A percentile compares a stretch with the other conserved stretches of the same genome.
Conservation (phyloP, 768 basidiomycete genomes). For the Wakefieldia striispora region DNA sequence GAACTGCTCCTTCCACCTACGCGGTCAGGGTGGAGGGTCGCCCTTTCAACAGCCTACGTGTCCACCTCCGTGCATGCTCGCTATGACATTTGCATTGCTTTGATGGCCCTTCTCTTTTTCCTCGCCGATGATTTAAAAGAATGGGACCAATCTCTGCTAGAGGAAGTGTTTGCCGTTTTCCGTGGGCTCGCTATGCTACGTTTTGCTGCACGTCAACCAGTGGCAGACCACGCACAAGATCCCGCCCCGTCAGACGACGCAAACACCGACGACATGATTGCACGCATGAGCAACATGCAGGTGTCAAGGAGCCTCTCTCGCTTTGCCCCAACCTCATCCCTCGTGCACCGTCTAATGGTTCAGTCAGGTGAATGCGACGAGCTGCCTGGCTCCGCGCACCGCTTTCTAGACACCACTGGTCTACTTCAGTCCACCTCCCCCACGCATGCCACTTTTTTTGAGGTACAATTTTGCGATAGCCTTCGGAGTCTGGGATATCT, state of each 20-base stretch:
- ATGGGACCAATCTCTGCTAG: constrained; percentile 64
- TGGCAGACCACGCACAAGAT: constrained; percentile 35
- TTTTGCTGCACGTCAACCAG: constrained; percentile 57
- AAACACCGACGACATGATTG: constrained; percentile 60
- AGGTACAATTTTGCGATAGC: constrained; percentile 70
- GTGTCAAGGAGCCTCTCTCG: constrained; percentile 52
- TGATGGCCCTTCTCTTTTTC: constrained; percentile 70
- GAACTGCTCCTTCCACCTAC: constrained; percentile 51
- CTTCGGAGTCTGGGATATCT: constrained; percentile 64
- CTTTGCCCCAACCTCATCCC: constrained; percentile 53
- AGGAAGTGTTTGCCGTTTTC: constrained; percentile 77
- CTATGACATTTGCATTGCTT: constrained; percentile 68
- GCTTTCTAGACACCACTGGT: constrained; percentile 65
- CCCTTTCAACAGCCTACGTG: constrained; percentile 62
- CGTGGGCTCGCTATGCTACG: constrained; percentile 75
- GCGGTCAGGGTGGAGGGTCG: constrained; percentile 59
- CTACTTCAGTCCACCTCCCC: constrained; percentile 68
- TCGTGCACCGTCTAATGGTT: constrained; percentile 60
- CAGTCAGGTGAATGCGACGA: constrained; percentile 47
- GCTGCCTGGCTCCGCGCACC: constrained; percentile 62
- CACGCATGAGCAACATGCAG: constrained; percentile 72
- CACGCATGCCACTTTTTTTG: constrained; percentile 61
- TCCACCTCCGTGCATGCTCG: constrained; percentile 64
- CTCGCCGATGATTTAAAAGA: constrained; percentile 57
- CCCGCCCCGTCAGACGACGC: constrained; percentile 31